Conservation (phyloP, 2,329 filamentous ascomycete species). For the Cadophora gregata region DNA sequence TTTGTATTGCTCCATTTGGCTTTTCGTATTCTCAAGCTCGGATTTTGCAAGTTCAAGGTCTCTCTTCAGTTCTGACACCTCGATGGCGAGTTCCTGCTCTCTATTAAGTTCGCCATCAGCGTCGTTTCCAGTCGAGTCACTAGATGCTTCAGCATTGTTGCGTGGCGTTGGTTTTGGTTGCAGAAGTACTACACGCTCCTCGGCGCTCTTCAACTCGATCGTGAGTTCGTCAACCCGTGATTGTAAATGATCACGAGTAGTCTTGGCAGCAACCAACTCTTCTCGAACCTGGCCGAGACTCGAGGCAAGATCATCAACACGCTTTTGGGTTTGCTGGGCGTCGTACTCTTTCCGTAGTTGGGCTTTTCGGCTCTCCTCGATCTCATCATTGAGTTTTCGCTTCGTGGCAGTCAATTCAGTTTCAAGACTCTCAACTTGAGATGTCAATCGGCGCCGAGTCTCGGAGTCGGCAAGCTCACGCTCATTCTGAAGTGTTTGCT, state of each 20-base stretch:
- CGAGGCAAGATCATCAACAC: constrained; percentile 88
- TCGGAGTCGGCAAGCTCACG: constrained; percentile 86
- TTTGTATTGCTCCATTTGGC: constrained; percentile 86
- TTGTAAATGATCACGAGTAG: constrained; percentile 87
- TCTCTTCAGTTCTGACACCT: constrained; percentile 85
- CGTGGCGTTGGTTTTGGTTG: constrained; percentile 78
- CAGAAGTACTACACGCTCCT: constrained; percentile 83
- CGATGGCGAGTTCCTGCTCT: constrained; percentile 81
- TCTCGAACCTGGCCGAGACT: constrained; percentile 83
- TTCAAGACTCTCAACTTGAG: constrained; percentile 79
- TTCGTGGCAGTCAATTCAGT: constrained; percentile 79
- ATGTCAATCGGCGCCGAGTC: constrained; percentile 77
- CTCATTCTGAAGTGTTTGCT: constrained; percentile 91
- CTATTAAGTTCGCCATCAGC: constrained; percentile 64
- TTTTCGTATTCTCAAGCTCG: constrained; percentile 81
- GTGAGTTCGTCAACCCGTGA: constrained; percentile 86
- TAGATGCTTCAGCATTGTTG: constrained; percentile 49
- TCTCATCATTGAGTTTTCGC: constrained; percentile 81
- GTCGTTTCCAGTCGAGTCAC: constrained; percentile 50
- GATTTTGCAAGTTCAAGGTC: constrained; percentile 81
- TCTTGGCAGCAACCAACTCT: constrained; percentile 85
- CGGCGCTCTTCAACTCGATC: constrained; percentile 85
- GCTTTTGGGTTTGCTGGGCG: constrained; percentile 83
- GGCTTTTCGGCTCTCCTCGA: constrained; percentile 83
- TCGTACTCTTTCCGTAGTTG: constrained; percentile 89